Conservation (phyloP, 2,329 filamentous ascomycete genomes). For the Diplocarpon mali region DNA sequence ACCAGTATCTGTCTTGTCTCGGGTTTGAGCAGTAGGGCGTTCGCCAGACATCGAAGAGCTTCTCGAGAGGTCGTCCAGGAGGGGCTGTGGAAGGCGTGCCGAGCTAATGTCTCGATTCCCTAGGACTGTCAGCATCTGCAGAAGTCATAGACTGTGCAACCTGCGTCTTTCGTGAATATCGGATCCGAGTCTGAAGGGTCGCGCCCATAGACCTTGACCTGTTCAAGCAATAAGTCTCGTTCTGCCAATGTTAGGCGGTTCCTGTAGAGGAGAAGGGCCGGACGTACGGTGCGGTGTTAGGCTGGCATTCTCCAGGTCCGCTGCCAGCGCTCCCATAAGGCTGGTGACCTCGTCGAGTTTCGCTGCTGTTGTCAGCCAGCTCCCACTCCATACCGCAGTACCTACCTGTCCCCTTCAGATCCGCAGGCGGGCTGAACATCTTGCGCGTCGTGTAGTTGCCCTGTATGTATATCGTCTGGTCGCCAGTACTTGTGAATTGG, state of each 20-base stretch:
- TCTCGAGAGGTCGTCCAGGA: slow-evolving; percentile 57
- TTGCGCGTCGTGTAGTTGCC: too few species aligned
- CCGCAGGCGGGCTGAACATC: slow-evolving; percentile 13
- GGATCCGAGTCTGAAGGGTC: slow-evolving; percentile 62
- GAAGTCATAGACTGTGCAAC: slow-evolving; percentile 16
- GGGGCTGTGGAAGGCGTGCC: slow-evolving; percentile 60
- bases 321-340: slow-evolving; percentile 49
- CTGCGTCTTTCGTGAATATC: slow-evolving; percentile 72
- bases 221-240: slow-evolving; percentile 47
- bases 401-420: slow-evolving; percentile 20
- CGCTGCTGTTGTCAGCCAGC: slow-evolving; percentile 31
- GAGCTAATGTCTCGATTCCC: slow-evolving; percentile 64
- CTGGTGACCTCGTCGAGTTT: slow-evolving; percentile 59
- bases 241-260: slow-evolving; percentile 35
- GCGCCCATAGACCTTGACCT: slow-evolving; percentile 71
- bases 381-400: background rate
- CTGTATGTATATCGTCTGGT: too few species aligned
- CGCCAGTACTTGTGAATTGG: too few species aligned
- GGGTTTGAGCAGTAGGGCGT: slow-evolving; percentile 62
- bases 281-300: slow-evolving; percentile 49
- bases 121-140: slow-evolving; percentile 29
- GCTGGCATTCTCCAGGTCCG: slow-evolving; percentile 49
- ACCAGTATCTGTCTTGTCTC: slow-evolving; percentile 62
- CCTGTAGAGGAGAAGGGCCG: background rate
- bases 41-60: slow-evolving; percentile 73